phyloP scores from a whole-genome alignment of 495 filamentous ascomycete species.

The Penicillium verhagenii region DNA sequence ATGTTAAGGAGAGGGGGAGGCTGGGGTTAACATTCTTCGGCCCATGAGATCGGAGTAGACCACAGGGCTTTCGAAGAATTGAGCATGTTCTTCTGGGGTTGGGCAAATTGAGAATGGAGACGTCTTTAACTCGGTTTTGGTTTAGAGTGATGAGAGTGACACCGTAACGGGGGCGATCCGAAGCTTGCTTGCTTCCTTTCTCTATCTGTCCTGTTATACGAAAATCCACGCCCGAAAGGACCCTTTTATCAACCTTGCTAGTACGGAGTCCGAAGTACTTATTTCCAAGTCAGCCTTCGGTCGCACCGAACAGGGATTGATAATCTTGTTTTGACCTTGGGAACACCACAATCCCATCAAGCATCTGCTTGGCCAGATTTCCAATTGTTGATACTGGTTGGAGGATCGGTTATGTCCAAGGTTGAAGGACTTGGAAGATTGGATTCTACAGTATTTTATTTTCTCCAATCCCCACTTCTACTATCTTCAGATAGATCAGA shows the following conservation, averaged over 20 bases:
- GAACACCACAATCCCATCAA: neutral
- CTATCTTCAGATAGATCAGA: too few relatives aligned
- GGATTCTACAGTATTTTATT: too few relatives aligned
- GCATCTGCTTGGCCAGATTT: neutral
- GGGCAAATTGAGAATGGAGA: neutral
- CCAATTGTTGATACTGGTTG: neutral
- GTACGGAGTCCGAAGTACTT: too few relatives aligned
- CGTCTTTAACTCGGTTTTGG: neutral
- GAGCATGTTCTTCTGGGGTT: constrained; percentile 2
- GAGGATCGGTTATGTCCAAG: neutral
- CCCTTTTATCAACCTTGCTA: too few relatives aligned
- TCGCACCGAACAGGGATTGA: neutral
- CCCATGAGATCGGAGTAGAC: neutral
- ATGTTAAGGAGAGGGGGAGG: constrained; percentile 1
- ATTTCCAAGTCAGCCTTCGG: neutral
- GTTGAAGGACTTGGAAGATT: neutral
- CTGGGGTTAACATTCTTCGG: neutral
- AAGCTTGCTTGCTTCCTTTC: neutral
- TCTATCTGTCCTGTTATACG: too few relatives aligned
- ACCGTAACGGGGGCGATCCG: neutral
- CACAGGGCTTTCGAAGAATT: too few relatives aligned
- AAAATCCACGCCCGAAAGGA: too few relatives aligned
- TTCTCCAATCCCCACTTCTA: neutral
- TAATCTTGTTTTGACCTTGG: constrained; percentile 1
- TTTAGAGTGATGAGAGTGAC: neutral